Percentiles rank a stretch among this genome's conserved stretches.
Evolutionary conservation across 2,329 filamentous ascomycete genomes (phyloP).

Genomic region (Aspergillus uvarum): DNA sequence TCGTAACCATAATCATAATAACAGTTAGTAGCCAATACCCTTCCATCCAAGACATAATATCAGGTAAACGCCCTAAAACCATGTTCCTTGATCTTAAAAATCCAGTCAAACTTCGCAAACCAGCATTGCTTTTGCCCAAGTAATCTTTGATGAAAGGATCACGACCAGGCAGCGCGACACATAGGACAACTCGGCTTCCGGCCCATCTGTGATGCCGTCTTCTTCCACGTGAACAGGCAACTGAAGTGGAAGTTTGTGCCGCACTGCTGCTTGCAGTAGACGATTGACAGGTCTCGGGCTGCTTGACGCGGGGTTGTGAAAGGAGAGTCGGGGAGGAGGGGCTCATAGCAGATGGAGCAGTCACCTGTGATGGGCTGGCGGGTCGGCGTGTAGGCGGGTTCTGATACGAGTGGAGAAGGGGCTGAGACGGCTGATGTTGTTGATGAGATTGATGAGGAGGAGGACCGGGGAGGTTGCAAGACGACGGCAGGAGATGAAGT

Average conservation of each 20-base stretch:
- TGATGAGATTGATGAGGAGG: too few relatives aligned
- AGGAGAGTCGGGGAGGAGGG: background rate
- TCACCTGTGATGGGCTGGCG: conserved; percentile 3
- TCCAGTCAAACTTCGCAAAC: too few relatives aligned
- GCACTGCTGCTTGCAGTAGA: background rate
- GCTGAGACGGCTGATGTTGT: background rate
- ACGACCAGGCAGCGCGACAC: background rate
- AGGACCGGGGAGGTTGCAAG: too few relatives aligned
- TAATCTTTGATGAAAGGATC: background rate
- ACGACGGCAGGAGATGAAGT: background rate
- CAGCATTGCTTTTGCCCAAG: background rate
- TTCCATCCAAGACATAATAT: too few relatives aligned
- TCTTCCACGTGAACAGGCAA: conserved; percentile 2
- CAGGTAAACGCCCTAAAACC: too few relatives aligned
- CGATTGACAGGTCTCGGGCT: background rate
- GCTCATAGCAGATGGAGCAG: background rate
- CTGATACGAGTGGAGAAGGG: background rate
- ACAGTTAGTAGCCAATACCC: too few relatives aligned
- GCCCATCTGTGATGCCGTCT: background rate
- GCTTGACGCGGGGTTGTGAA: background rate
- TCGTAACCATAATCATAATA: too few relatives aligned
- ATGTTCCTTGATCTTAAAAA: too few relatives aligned
- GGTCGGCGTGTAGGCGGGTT: background rate
- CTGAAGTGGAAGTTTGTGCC: conserved; percentile 1
- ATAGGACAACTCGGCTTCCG: background rate